Conservation (phyloP, 441 rosid genomes). For the Francoa sonchifolia region DNA sequence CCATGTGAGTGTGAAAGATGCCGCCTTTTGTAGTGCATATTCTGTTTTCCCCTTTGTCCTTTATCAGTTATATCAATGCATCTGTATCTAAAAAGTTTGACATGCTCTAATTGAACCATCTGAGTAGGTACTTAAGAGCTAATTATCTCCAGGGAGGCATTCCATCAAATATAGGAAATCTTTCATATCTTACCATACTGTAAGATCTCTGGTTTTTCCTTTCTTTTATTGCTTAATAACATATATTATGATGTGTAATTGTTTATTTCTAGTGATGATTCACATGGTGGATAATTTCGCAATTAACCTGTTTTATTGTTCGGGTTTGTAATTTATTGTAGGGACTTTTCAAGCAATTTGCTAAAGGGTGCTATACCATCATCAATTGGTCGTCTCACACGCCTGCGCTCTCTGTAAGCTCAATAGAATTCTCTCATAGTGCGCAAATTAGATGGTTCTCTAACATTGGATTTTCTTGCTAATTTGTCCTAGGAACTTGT, state of each 20-base stretch:
- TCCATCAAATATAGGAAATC: constrained; percentile 71
- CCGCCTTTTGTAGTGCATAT: background rate
- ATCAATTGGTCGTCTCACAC: constrained; percentile 55
- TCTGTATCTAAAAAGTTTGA: background rate
- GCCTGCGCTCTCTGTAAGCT: constrained; percentile 60
- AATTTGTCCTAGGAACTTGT: constrained; percentile 48
- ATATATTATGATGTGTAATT: background rate
- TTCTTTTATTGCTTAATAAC: background rate
- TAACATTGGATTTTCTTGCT: constrained; percentile 8
- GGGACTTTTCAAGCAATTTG: constrained; percentile 87
- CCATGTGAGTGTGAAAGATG: constrained; percentile 44
- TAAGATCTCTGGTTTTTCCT: constrained; percentile 19
- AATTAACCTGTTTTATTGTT: background rate
- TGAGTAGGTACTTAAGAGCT: constrained; percentile 63
- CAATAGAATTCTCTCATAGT: background rate
- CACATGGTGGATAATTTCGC: background rate
- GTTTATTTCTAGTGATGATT: background rate
- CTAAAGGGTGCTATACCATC: constrained; percentile 83
- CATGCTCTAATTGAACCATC: constrained; percentile 8
- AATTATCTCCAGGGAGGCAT: constrained; percentile 90
- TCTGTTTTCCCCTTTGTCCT: background rate
- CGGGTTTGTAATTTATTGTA: constrained; percentile 14
- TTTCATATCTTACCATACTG: constrained; percentile 64
- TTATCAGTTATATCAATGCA: no score
- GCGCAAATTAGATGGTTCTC: background rate